Conservation (phyloP, 306 rosid genomes). For the Mimosa pudica region DNA sequence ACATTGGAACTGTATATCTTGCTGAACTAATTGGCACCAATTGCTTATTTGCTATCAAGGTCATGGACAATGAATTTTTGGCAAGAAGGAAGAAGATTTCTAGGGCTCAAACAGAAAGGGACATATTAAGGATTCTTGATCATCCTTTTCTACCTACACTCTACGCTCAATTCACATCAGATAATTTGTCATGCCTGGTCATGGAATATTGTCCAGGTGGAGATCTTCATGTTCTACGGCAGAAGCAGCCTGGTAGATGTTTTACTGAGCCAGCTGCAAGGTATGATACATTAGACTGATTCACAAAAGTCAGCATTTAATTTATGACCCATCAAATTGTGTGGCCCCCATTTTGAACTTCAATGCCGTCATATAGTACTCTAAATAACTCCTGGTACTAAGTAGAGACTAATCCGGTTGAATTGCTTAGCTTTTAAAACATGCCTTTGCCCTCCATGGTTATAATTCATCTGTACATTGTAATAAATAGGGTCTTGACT, state of each 20-base stretch:
- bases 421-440: constrained; percentile 8
- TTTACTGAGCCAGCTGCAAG: constrained; percentile 87
- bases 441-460: constrained; percentile 31
- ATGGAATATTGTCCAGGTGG: constrained; percentile 99
- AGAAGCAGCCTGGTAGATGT: constrained; percentile 76
- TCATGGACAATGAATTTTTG: constrained; percentile 94
- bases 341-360: constrained; percentile 26
- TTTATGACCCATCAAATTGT: constrained; percentile 14
- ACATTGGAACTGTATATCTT: constrained; percentile 96
- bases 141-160: constrained; percentile 98
- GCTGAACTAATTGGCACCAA: constrained; percentile 79
- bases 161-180: constrained; percentile 85
- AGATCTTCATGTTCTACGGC: constrained; percentile 96
- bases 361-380: constrained; percentile 7
- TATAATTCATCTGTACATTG: constrained; percentile 16
- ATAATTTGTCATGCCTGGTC: constrained; percentile 90
- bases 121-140: constrained; percentile 90
- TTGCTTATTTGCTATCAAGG: constrained; percentile 93
- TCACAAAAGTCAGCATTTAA: constrained; percentile 20
- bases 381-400: constrained; percentile 12
- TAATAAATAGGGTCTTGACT: constrained; percentile 13
- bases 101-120: constrained; percentile 95
- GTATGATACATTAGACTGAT: constrained; percentile 46
- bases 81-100: constrained; percentile 95
- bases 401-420: constrained; percentile 2